A percentile compares a stretch with the other conserved stretches of the same genome.
phyloP scores from a whole-genome alignment of 306 rosid genomes.

The Vicia faba region DNA sequence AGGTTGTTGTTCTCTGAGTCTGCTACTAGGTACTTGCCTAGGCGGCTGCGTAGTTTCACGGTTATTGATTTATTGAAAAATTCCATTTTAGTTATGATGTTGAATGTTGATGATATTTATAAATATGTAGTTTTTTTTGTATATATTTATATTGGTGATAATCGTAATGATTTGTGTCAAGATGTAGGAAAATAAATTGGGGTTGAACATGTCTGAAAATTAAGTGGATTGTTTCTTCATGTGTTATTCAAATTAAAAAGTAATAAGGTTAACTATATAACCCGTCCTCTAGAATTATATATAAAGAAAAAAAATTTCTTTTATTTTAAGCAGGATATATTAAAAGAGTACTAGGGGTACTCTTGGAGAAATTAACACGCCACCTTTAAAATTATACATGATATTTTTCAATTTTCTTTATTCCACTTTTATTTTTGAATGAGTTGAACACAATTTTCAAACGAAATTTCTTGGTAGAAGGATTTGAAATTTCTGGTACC shows the following conservation, averaged over 20 bases:
- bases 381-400: no score
- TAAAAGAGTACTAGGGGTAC: no score
- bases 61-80: slow-evolving; percentile 51
- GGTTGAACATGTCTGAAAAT: neutral
- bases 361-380: no score
- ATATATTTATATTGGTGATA: slow-evolving; percentile 3
- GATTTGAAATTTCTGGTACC: no score
- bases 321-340: no score
- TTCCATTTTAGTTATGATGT: slow-evolving; percentile 55
- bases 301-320: no score
- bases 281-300: neutral
- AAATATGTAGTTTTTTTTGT: neutral
- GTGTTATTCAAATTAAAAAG: neutral
- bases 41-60: slow-evolving; percentile 73
- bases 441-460: no score
- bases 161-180: neutral
- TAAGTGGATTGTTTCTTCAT: neutral
- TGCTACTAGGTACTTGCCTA: slow-evolving; percentile 64
- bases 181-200: neutral
- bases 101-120: neutral
- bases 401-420: no score
- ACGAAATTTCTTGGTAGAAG: no score
- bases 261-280: neutral
- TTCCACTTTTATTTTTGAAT: no score
- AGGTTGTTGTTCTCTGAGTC: slow-evolving; percentile 51